A percentile compares a stretch with the other conserved stretches of the same genome.
Evolutionary conservation across 495 filamentous ascomycete genomes (phyloP).

Genomic region (Penicillium malachiteum): DNA sequence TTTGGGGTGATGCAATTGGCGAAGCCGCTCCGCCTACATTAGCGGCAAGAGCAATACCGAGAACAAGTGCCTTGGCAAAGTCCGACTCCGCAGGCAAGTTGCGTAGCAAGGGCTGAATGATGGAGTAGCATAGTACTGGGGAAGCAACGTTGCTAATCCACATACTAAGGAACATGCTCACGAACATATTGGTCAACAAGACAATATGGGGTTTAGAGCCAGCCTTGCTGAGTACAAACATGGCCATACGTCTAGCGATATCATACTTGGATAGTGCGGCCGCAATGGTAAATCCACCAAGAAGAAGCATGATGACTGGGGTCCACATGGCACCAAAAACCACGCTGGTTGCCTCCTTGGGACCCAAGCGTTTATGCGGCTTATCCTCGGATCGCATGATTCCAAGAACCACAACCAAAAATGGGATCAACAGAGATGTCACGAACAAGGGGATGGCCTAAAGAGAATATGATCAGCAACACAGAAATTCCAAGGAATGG

Average conservation of each 20-base stretch:
- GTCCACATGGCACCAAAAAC: constrained; percentile 98
- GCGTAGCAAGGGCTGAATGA: constrained; percentile 83
- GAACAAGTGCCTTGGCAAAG: constrained; percentile 92
- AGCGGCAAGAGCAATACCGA: constrained; percentile 92
- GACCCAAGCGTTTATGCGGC: constrained; percentile 65
- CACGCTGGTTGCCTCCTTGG: constrained; percentile 73
- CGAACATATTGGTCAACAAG: constrained; percentile 94
- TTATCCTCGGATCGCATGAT: constrained; percentile 77
- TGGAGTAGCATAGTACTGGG: constrained; percentile 96
- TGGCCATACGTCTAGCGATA: constrained; percentile 95
- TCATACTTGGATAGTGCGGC: constrained; percentile 95
- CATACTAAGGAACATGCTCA: constrained; percentile 97
- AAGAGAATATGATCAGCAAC: constrained; percentile 16
- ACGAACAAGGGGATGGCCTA: constrained; percentile 96
- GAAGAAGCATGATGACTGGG: constrained; percentile 95
- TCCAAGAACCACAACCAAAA: constrained; percentile 81
- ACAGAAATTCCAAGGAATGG: background rate
- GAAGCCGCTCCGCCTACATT: constrained; percentile 96
- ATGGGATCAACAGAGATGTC: constrained; percentile 89
- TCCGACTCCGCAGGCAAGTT: constrained; percentile 85
- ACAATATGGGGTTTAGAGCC: constrained; percentile 86
- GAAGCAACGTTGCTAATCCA: constrained; percentile 98
- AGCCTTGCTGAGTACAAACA: constrained; percentile 94
- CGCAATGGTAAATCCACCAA: constrained; percentile 94
- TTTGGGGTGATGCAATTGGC: constrained; percentile 95